Conservation (phyloP, 1,284 basidiomycete genomes). For the Leccinum pachyderme region DNA sequence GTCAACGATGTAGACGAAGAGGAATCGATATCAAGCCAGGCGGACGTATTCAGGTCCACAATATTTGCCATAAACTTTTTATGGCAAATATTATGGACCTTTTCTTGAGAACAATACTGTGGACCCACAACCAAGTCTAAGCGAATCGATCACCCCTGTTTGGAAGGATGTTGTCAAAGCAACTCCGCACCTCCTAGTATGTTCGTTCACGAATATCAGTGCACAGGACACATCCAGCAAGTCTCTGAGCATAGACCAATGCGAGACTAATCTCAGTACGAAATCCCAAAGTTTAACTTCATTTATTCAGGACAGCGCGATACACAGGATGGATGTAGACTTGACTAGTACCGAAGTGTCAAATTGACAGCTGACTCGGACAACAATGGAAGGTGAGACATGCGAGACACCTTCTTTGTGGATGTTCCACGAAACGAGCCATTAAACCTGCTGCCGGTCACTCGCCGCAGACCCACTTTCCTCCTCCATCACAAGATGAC, state of each 20-base stretch:
- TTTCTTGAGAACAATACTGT: conserved; percentile 18
- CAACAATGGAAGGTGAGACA: not conserved
- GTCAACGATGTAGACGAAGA: not conserved
- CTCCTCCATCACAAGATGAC: not conserved
- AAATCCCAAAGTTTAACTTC: not conserved
- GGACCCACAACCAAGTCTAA: conserved; percentile 22
- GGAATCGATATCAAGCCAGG: not conserved
- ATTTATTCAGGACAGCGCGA: not conserved
- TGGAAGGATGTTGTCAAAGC: conserved; percentile 20
- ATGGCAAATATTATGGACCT: conserved; percentile 5
- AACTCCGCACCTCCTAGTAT: not conserved
- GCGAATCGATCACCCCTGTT: conserved; percentile 16
- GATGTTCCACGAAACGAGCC: too few relatives aligned
- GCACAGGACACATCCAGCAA: not conserved
- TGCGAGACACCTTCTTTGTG: too few relatives aligned
- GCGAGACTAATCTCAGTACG: not conserved
- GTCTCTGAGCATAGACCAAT: not conserved
- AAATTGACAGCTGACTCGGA: not conserved
- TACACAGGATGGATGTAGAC: not conserved
- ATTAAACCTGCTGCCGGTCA: too few relatives aligned
- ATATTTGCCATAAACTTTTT: not conserved
- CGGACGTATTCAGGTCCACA: not conserved
- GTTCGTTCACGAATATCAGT: not conserved
- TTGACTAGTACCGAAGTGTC: not conserved
- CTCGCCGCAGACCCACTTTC: not conserved